A percentile compares a stretch with the other conserved stretches of the same genome.
Evolutionary conservation across 2,329 filamentous ascomycete genomes (phyloP).

Genomic region (Neopestalotiopsis sp.): DNA sequence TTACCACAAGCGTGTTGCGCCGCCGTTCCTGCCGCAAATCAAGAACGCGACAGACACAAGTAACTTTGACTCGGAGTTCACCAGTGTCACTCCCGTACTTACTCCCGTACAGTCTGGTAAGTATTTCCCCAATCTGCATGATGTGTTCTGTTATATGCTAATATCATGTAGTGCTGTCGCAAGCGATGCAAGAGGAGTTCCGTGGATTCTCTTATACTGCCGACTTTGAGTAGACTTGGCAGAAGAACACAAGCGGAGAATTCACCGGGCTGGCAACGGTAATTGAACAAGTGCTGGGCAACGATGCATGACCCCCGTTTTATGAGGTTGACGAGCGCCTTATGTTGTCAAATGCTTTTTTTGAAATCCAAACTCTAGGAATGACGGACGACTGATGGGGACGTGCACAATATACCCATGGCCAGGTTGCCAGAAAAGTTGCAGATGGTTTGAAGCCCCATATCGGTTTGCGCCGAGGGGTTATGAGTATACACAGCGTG

Average conservation of each 20-base stretch:
- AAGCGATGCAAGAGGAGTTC: slow-evolving; percentile 99
- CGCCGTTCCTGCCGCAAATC: slow-evolving; percentile 89
- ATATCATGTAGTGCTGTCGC: slow-evolving; percentile 76
- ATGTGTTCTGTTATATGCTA: not conserved
- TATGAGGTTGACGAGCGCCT: slow-evolving; percentile 4
- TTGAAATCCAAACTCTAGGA: slow-evolving; percentile 5
- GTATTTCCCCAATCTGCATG: slow-evolving; percentile 38
- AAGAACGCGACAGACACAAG: slow-evolving; percentile 96
- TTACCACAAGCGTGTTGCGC: slow-evolving; percentile 89
- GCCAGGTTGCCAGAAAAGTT: not conserved
- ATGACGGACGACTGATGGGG: not conserved
- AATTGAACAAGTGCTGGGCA: not conserved
- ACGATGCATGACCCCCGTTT: not conserved
- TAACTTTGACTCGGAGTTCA: slow-evolving; percentile 99
- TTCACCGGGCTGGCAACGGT: not conserved
- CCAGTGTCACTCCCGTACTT: slow-evolving; percentile 94
- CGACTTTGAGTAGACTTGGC: slow-evolving; percentile 71
- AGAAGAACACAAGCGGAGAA: not conserved
- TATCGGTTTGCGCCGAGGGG: not conserved
- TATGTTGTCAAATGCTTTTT: not conserved
- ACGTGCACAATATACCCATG: slow-evolving; percentile 11
- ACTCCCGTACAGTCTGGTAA: slow-evolving; percentile 97
- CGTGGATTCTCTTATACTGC: slow-evolving; percentile 97
- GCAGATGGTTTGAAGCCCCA: not conserved
- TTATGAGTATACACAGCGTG: not conserved